Evolutionary conservation across 202 grass and related monocot species (phyloP).

Genomic region (Elaeis oleifera): DNA sequence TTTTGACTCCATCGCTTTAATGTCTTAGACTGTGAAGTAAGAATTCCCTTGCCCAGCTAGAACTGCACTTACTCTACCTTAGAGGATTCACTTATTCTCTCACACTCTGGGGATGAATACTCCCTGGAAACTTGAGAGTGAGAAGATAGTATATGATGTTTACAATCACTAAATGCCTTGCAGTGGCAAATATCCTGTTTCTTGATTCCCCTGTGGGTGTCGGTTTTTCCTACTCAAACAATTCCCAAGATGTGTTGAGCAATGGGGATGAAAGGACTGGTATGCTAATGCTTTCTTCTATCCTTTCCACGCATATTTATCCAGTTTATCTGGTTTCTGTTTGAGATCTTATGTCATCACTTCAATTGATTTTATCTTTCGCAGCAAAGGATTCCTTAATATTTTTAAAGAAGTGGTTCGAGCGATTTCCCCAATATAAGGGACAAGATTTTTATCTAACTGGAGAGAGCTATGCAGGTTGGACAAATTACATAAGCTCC

Average conservation of each 20-base stretch:
- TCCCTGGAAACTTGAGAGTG: too few relatives aligned
- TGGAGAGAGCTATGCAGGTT: constrained; percentile 93
- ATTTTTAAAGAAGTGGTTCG: constrained; percentile 88
- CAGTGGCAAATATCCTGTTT: constrained; percentile 89
- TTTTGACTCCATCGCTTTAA: too few relatives aligned
- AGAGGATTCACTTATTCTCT: too few relatives aligned
- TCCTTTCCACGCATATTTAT: not conserved
- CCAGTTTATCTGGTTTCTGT: constrained; percentile 1
- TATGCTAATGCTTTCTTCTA: constrained; percentile 22
- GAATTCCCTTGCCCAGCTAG: too few relatives aligned
- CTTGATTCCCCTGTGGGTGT: constrained; percentile 93
- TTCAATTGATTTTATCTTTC: constrained; percentile 24
- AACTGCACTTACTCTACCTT: too few relatives aligned
- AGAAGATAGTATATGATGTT: too few relatives aligned
- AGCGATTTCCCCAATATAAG: constrained; percentile 87
- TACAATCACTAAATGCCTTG: constrained; percentile 18
- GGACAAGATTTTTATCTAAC: constrained; percentile 77
- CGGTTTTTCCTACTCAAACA: constrained; percentile 94
- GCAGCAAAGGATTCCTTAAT: constrained; percentile 66
- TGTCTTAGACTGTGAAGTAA: too few relatives aligned
- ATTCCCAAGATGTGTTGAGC: constrained; percentile 48
- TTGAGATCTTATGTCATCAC: not conserved
- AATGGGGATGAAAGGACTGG: constrained; percentile 88
- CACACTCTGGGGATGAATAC: too few relatives aligned
- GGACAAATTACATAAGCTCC: constrained; percentile 16